Evolutionary conservation across 2,329 filamentous ascomycete species (phyloP).

Genomic region (Cryoendolithus antarcticus): DNA sequence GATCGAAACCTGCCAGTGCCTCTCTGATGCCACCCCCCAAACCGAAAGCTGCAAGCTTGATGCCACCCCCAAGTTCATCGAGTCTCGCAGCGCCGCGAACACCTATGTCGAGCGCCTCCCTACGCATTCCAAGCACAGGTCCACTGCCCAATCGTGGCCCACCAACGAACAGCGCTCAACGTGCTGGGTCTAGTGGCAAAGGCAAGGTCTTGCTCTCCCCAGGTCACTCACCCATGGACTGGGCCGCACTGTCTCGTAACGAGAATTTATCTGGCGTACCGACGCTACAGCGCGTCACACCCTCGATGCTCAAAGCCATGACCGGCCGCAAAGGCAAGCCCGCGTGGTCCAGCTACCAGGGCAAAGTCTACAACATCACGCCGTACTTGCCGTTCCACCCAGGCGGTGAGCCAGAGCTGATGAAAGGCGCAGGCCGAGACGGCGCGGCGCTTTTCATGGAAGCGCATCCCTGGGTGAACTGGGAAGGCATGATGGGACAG

Average conservation of each 20-base stretch:
- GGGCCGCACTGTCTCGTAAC: constrained; percentile 61
- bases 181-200: constrained; percentile 30
- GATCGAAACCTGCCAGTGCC: constrained; percentile 7
- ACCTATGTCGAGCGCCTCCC: constrained; percentile 17
- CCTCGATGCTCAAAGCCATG: constrained; percentile 62
- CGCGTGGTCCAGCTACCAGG: constrained; percentile 81
- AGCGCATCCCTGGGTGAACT: constrained; percentile 56
- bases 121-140: constrained; percentile 33
- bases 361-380: constrained; percentile 86
- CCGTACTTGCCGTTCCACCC: constrained; percentile 87
- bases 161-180: constrained; percentile 25
- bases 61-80: constrained; percentile 17
- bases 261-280: constrained; percentile 35
- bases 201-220: constrained; percentile 72
- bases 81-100: constrained; percentile 6
- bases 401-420: constrained; percentile 68
- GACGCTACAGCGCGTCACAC: constrained; percentile 60
- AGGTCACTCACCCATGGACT: constrained; percentile 89
- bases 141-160: constrained; percentile 37
- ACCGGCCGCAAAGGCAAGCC: constrained; percentile 71
- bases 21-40: constrained; percentile 8
- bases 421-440: constrained; percentile 65
- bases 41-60: constrained; percentile 13
- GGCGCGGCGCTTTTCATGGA: constrained; percentile 50
- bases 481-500: constrained; percentile 49